A percentile compares a stretch with the other conserved stretches of the same genome.
Evolutionary conservation across 495 filamentous ascomycete genomes (phyloP).

Genomic region (Melanomma pulvis-pyrius): DNA sequence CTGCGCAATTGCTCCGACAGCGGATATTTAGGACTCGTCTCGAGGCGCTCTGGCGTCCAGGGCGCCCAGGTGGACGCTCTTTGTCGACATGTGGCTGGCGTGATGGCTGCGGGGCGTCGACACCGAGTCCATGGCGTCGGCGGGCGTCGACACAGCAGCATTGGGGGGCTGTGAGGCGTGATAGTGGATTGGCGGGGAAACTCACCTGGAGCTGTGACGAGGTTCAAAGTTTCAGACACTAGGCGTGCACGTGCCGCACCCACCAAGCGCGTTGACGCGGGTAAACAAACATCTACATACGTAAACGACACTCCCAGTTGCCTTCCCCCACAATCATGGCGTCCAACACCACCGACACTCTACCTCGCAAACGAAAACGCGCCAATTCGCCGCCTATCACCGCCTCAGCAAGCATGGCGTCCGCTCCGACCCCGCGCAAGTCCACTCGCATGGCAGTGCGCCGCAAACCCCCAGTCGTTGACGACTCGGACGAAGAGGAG

Average conservation of each 20-base stretch:
- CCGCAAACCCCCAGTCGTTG: slow-evolving; percentile 59
- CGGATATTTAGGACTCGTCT: background rate
- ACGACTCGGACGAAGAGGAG: slow-evolving; percentile 75
- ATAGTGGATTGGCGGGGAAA: too few species aligned
- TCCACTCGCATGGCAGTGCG: slow-evolving; percentile 34
- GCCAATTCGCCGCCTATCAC: background rate
- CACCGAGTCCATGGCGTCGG: background rate
- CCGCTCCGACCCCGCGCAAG: slow-evolving; percentile 24
- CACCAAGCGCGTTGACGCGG: background rate
- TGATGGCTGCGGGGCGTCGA: background rate
- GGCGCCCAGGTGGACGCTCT: background rate
- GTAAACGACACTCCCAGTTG: too few species aligned
- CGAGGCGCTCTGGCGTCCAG: background rate
- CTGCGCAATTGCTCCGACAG: background rate
- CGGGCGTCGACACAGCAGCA: background rate
- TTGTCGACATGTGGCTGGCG: background rate
- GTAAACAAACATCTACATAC: too few species aligned
- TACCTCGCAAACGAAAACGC: slow-evolving; percentile 2
- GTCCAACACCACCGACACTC: background rate
- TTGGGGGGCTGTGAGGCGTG: background rate
- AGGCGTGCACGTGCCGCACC: background rate
- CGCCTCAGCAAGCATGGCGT: slow-evolving; percentile 30
- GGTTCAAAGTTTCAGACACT: background rate
- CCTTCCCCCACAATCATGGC: background rate
- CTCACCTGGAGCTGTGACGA: too few species aligned